These are phyloP conservation scores for Phaeophleospora eucalypticola DNA, from an alignment of 2,329 filamentous ascomycete genomes.

Conservation along the genomic window DNA sequence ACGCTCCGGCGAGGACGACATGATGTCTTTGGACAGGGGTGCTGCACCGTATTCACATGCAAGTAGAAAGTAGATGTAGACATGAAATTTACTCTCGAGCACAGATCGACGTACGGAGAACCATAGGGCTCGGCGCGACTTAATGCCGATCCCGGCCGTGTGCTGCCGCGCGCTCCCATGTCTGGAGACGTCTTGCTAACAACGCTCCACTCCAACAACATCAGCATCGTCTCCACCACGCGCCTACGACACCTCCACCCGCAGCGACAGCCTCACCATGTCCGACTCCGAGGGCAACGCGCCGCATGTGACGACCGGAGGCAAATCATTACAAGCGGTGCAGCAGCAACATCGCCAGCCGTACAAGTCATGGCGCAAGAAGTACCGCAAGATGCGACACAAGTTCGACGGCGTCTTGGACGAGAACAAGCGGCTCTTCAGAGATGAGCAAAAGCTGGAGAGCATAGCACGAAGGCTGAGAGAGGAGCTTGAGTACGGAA, in stretches of 20 bases:
- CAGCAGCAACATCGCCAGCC: conserved; percentile 15
- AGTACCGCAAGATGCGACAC: conserved; percentile 87
- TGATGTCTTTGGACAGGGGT: conserved; percentile 1
- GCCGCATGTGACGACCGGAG: conserved; percentile 16
- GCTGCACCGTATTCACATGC: neutral
- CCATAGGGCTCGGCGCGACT: neutral
- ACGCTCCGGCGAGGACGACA: conserved; percentile 14
- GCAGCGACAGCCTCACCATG: conserved; percentile 21
- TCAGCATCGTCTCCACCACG: too few species aligned
- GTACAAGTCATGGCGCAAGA: conserved; percentile 57
- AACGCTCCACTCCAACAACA: conserved; percentile 2
- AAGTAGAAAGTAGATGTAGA: neutral
- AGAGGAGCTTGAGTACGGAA: conserved; percentile 94
- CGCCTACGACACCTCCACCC: too few species aligned
- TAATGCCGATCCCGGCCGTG: neutral
- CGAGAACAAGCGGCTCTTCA: conserved; percentile 76
- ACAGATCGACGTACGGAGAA: neutral
- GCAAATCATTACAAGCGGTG: conserved; percentile 22
- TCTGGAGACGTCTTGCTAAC: neutral
- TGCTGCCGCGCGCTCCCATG: neutral
- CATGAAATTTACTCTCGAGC: too few species aligned
- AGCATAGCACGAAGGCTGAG: conserved; percentile 78
- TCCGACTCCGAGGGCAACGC: conserved; percentile 30
- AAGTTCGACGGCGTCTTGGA: conserved; percentile 73
- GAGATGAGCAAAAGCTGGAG: conserved; percentile 73